Percentiles rank a stretch among this genome's conserved stretches.
Evolutionary conservation across 106 monocot genomes (phyloP).

Genomic region (Gastrodia elata): DNA sequence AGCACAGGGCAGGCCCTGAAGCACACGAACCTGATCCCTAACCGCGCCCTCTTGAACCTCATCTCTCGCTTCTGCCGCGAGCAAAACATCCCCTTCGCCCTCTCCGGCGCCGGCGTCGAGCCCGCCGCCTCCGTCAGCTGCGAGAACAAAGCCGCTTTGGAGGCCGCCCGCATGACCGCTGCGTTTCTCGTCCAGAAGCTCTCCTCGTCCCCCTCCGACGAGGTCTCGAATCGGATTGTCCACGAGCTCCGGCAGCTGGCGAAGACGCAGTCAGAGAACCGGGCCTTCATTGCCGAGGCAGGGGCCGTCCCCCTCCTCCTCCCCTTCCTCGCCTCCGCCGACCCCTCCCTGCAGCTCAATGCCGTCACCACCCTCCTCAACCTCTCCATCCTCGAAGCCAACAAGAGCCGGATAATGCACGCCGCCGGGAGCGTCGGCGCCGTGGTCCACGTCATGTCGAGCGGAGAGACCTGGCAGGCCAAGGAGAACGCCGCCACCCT

Average conservation of each 20-base stretch:
- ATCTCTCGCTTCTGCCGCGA: constrained; percentile 66
- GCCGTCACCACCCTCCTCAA: constrained; percentile 78
- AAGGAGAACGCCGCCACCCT: constrained; percentile 76
- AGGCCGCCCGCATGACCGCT: constrained; percentile 77
- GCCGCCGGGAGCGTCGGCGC: constrained; percentile 43
- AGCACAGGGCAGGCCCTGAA: constrained; percentile 57
- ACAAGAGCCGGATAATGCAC: constrained; percentile 68
- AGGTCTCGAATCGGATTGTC: constrained; percentile 48
- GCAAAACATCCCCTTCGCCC: constrained; percentile 40
- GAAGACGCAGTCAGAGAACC: constrained; percentile 39
- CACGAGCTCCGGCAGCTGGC: constrained; percentile 73
- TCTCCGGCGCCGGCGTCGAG: neutral
- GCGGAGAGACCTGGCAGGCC: constrained; percentile 54
- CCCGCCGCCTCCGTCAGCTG: neutral
- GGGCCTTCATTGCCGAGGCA: constrained; percentile 58
- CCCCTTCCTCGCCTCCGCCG: constrained; percentile 39
- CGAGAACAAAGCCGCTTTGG: constrained; percentile 58
- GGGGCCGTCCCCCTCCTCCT: constrained; percentile 67
- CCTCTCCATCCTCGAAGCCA: constrained; percentile 75
- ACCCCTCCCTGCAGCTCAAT: constrained; percentile 49
- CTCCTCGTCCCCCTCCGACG: constrained; percentile 10
- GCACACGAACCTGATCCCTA: constrained; percentile 43
- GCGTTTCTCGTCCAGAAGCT: constrained; percentile 58
- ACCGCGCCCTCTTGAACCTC: constrained; percentile 52
- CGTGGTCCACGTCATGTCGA: constrained; percentile 32